Evolutionary conservation across 2,329 filamentous ascomycete genomes (phyloP), one percentile per base, ranked within the genome.

Genomic region (Fusarium sp.): DNA sequence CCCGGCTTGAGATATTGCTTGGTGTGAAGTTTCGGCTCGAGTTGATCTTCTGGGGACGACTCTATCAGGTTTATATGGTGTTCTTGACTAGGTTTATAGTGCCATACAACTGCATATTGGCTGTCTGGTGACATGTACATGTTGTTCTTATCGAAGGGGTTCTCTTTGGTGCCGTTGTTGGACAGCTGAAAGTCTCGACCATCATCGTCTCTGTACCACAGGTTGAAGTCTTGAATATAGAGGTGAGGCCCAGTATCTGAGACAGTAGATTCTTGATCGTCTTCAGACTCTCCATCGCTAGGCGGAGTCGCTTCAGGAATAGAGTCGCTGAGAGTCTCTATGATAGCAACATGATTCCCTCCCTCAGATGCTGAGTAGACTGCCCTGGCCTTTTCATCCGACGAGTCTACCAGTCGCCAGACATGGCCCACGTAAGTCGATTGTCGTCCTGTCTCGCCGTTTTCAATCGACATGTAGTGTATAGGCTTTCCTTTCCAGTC

Each of bases 1-100:
- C 73, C 73, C 1, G 72, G 65, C 6, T 73, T 73, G 9, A 69
- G 63, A 34, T 73, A 72, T 7, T 64, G 50, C 3, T 65, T 44
- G 0, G 28, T 53, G 7, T 58, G 64, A 0, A 72, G 38, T 19
- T 73, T 72, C 4, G 72, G 72, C 47, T 70, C 55, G 28, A 73
- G 39, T 35, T 70, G 72, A 31, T 74, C 72, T 3, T 60, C 44
- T 4, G 72, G 72, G 5, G 57, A 63, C 9, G 70, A 72, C 34
- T 74, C 70, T 19, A 73, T 45, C 1, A 72, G 26, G 13, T 55
- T 43, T 22, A 69, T 46, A 4, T 46, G 47, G 38, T 58, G 66
- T 1, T 67, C 55, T 42, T 70, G 54, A 35, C 43, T 29, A 2
- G 67, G 53, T 6, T 43, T 58, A 24, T 69, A 72, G 31, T 74